Evolutionary conservation across 2,329 filamentous ascomycete genomes (phyloP), one percentile per base, ranked within the genome.

Genomic region (Xenoacremonium recifei): DNA sequence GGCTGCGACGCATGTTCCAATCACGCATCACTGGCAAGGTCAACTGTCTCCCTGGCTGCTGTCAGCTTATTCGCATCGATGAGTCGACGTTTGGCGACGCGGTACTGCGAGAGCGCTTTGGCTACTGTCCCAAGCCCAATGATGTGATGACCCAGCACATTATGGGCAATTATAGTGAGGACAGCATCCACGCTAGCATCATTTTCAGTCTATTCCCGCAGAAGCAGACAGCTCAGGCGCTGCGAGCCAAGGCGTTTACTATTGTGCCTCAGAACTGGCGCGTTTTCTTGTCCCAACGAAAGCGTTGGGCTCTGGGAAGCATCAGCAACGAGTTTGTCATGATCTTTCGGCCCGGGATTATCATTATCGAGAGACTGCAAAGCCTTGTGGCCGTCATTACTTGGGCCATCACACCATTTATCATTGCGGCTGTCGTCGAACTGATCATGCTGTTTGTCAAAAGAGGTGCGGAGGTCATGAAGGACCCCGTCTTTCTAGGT

Each of bases 311-410:
- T 1, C 53, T 76, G 9, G 72, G 70, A 1, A 71, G 69, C 25
- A 73, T 70, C 20, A 68, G 67, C 4, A 75, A 75, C 48, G 72
- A 76, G 51, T 66, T 75, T 19, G 66, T 73, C 53, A 68, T 75
- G 60, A 63, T 73, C n/a, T 66, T 69, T 39, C 62, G 69, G 0
- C 64, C 64, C 2, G 66, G 69, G 1, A 70, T 68, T 35, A 62
- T 67, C 9, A 53, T 62, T 35, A 65, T 74, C 16, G 71, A 75
- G 51, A 55, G 70, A 6, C 54, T 74, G 18, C 68, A 72, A 41
- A 69, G 70, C 23, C 43, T 72, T 32, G 59, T 71, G 10, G 70
- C 73, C n/a, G 67, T 73, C 21, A 42, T 72, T 13, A 73, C 70
- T 1, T 75, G 70, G 70, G 61, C 60, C 33, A 69, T 73, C 19